Percentiles rank a stretch among this genome's conserved stretches.
Evolutionary conservation across 129 eudicot genomes (phyloP).

Genomic region (Solidago caesia): DNA sequence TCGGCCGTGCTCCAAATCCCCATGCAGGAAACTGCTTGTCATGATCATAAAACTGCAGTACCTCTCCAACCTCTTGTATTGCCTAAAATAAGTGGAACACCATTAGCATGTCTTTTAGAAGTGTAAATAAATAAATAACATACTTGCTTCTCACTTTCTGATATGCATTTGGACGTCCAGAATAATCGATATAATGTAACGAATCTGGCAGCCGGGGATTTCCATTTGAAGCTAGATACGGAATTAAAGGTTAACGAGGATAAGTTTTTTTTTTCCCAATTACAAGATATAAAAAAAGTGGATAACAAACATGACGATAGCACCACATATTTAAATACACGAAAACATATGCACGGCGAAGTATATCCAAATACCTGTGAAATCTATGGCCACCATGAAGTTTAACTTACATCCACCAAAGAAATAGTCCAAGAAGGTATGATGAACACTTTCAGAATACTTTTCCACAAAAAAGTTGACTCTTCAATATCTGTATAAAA

Average conservation of each 20-base stretch:
- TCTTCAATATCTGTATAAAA: conserved; percentile 57
- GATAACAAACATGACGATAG: background rate
- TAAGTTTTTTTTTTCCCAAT: conserved; percentile 12
- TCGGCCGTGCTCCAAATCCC: conserved; percentile 98
- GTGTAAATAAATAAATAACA: background rate
- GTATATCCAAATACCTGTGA: conserved; percentile 57
- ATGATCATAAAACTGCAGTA: conserved; percentile 80
- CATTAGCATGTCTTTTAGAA: conserved; percentile 14
- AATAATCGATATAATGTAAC: conserved; percentile 85
- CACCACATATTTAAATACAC: background rate
- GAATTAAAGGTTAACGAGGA: conserved; percentile 18
- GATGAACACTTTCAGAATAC: conserved; percentile 69
- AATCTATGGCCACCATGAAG: conserved; percentile 97
- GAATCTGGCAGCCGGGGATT: conserved; percentile 97
- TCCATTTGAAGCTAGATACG: conserved; percentile 82
- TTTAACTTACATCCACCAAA: conserved; percentile 85
- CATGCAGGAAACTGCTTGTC: conserved; percentile 84
- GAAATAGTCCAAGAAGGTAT: conserved; percentile 88
- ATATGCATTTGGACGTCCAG: conserved; percentile 92
- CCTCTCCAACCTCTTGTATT: conserved; percentile 79
- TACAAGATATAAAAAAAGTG: background rate
- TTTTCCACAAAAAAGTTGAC: conserved; percentile 80
- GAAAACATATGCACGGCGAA: background rate
- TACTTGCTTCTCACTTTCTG: conserved; percentile 62
- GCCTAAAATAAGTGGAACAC: conserved; percentile 51